phyloP scores from a whole-genome alignment of 495 filamentous ascomycete species.

The Neurospora sp. region DNA sequence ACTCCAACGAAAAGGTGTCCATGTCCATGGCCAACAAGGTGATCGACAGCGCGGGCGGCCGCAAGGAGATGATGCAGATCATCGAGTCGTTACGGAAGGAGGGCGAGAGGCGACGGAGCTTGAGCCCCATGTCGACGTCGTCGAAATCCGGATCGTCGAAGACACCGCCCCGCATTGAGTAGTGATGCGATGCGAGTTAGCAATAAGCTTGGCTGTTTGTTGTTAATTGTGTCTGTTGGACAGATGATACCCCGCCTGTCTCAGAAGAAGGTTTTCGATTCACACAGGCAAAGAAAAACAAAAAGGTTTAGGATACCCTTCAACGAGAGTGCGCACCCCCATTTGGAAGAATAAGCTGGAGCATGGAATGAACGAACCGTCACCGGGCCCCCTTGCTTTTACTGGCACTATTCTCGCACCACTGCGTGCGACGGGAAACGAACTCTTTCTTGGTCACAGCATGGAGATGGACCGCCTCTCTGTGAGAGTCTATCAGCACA shows the following conservation, averaged over 20 bases:
- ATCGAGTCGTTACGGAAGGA: constrained; percentile 76
- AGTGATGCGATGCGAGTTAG: not conserved
- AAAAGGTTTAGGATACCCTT: not conserved
- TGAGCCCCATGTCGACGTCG: constrained; percentile 15
- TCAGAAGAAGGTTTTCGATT: not conserved
- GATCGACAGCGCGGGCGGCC: constrained; percentile 61
- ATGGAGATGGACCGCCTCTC: not conserved
- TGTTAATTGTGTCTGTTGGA: not conserved
- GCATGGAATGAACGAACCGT: not conserved
- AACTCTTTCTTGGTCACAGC: not conserved
- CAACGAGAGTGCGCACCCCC: not conserved
- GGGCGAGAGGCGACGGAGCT: constrained; percentile 56
- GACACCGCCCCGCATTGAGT: constrained; percentile 28
- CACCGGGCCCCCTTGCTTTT: not conserved
- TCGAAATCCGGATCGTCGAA: constrained; percentile 5
- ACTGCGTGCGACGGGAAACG: not conserved
- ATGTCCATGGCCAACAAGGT: constrained; percentile 80
- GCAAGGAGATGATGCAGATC: constrained; percentile 82
- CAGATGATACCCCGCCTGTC: not conserved
- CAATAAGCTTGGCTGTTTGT: not conserved
- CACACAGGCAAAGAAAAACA: not conserved
- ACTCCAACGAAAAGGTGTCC: constrained; percentile 70
- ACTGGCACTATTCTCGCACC: not conserved
- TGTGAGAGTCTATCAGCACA: not conserved
- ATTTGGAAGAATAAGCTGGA: not conserved